These are phyloP conservation scores for Tuber melanosporum DNA, from an alignment of 495 filamentous ascomycete species.

Conservation along the genomic window DNA sequence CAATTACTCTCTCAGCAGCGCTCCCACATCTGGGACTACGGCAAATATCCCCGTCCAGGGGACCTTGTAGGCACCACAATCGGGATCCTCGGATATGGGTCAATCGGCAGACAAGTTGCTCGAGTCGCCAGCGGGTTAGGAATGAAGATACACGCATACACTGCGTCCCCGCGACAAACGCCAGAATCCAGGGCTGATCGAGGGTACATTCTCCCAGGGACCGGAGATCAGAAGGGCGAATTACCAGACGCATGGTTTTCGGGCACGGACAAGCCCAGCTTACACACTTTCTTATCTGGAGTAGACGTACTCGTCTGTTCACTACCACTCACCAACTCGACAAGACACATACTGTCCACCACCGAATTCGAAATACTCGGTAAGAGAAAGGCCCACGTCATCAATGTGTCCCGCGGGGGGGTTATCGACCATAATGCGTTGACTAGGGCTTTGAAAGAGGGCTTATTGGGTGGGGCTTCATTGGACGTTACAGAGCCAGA, in stretches of 20 bases:
- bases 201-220: slow-evolving; percentile 65
- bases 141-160: slow-evolving; percentile 77
- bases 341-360: slow-evolving; percentile 55
- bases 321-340: slow-evolving; percentile 65
- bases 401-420: slow-evolving; percentile 68
- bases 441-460: slow-evolving; percentile 55
- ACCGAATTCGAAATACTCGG: slow-evolving; percentile 62
- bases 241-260: slow-evolving; percentile 69
- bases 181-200: slow-evolving; percentile 55
- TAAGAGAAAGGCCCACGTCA: slow-evolving; percentile 54
- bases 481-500: slow-evolving; percentile 86
- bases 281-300: slow-evolving; percentile 64
- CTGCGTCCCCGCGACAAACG: slow-evolving; percentile 55
- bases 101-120: slow-evolving; percentile 71
- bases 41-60: slow-evolving; percentile 18
- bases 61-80: slow-evolving; percentile 55
- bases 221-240: slow-evolving; percentile 67
- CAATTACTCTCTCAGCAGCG: slow-evolving; percentile 43
- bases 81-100: slow-evolving; percentile 78
- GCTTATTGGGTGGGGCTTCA: slow-evolving; percentile 61
- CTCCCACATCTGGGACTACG: slow-evolving; percentile 45
- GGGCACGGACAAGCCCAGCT: slow-evolving; percentile 54
- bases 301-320: slow-evolving; percentile 71
- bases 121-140: slow-evolving; percentile 64
- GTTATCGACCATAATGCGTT: slow-evolving; percentile 66